Evolutionary conservation across 2,329 filamentous ascomycete species (phyloP).

Genomic region (Pyrenophora graminea): DNA sequence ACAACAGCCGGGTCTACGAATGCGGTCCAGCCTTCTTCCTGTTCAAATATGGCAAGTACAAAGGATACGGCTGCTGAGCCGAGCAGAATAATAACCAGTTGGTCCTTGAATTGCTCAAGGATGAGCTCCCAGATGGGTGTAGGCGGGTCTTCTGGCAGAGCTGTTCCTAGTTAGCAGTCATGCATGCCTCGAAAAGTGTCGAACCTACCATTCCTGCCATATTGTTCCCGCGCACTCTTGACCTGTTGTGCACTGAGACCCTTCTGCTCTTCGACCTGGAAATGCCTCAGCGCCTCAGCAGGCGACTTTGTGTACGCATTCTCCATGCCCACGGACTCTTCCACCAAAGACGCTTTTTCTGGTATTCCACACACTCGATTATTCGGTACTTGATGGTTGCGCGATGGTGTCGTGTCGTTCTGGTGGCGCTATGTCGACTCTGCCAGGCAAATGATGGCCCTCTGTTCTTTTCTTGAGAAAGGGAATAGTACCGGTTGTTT

Average conservation of each 20-base stretch:
- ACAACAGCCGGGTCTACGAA: constrained; percentile 96
- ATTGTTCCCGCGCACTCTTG: constrained; percentile 49
- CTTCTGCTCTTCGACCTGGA: constrained; percentile 55
- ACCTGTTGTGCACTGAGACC: constrained; percentile 59
- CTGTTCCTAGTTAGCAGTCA: constrained; percentile 47
- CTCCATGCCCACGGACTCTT: constrained; percentile 51
- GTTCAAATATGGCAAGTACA: constrained; percentile 87
- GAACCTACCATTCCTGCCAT: constrained; percentile 59
- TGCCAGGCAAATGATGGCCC: not conserved
- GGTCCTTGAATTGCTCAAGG: constrained; percentile 98
- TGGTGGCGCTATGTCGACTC: not conserved
- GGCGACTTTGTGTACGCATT: constrained; percentile 57
- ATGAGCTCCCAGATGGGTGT: constrained; percentile 96
- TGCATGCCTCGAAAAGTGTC: not conserved
- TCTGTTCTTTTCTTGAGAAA: not conserved
- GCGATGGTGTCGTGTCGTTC: constrained; percentile 6
- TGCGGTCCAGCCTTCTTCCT: constrained; percentile 90
- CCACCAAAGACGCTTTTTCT: constrained; percentile 5
- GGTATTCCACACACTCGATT: not conserved
- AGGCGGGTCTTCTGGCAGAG: constrained; percentile 84
- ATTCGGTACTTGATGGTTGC: constrained; percentile 3
- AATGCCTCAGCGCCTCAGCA: constrained; percentile 57
- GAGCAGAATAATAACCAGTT: constrained; percentile 92
- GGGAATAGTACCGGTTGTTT: not conserved
- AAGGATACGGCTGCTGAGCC: constrained; percentile 94